Evolutionary conservation across 75 land plant species (phyloP).

Genomic region (Cupressus sempervirens): DNA sequence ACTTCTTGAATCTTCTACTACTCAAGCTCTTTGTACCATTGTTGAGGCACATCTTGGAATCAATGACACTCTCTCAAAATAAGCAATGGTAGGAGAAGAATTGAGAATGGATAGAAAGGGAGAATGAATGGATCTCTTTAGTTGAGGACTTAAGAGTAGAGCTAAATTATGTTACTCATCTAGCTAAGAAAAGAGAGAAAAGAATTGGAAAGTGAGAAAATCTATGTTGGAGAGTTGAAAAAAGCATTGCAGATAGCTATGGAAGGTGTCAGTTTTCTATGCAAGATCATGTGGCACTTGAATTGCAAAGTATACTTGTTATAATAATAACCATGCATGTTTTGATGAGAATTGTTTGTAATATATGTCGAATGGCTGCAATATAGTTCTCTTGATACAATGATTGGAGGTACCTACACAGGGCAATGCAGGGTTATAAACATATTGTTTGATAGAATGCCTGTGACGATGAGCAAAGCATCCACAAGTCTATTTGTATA

Average conservation of each 20-base stretch:
- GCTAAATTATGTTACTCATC: constrained; percentile 33
- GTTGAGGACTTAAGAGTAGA: constrained; percentile 69
- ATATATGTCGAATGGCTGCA: too few species aligned
- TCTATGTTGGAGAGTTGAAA: constrained; percentile 64
- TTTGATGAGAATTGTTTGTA: too few species aligned
- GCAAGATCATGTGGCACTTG: too few species aligned
- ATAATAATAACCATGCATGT: too few species aligned
- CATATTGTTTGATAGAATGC: too few species aligned
- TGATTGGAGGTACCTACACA: too few species aligned
- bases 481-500: too few species aligned
- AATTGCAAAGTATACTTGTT: too few species aligned
- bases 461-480: too few species aligned
- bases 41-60: background rate
- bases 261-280: too few species aligned
- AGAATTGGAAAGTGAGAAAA: constrained; percentile 64
- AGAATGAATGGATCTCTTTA: constrained; percentile 67
- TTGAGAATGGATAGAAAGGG: constrained; percentile 67
- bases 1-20: background rate
- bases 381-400: too few species aligned
- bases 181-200: constrained; percentile 49
- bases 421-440: too few species aligned
- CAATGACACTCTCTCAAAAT: background rate
- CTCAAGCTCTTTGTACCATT: constrained; percentile 3
- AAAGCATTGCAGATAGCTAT: constrained; percentile 74
- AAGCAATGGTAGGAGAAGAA: constrained; percentile 56